Conservation (phyloP, 805 yeast species). For the Lipomyces orientalis region DNA sequence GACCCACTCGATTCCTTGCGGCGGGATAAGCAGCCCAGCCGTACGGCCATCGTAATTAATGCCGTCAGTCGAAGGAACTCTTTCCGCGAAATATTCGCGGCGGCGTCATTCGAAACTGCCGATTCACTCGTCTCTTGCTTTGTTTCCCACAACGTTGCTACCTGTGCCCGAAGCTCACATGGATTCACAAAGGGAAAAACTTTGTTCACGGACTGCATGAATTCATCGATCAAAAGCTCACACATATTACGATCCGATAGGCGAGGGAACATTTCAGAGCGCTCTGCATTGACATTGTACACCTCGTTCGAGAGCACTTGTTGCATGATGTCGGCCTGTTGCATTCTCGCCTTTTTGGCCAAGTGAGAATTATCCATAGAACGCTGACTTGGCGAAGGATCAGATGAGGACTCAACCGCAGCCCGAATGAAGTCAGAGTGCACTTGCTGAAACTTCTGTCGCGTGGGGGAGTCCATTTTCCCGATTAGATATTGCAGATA, state of each 20-base stretch:
- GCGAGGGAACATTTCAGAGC: conserved; percentile 23
- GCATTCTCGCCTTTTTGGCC: neutral
- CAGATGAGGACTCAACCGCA: conserved; percentile 5
- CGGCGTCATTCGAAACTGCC: neutral
- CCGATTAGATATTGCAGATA: conserved; percentile 7
- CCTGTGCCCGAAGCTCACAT: conserved; percentile 25
- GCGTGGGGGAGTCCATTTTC: neutral
- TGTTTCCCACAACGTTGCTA: conserved; percentile 27
- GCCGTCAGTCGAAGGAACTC: conserved; percentile 33
- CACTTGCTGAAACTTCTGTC: neutral
- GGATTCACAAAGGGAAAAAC: conserved; percentile 37
- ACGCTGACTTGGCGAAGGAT: too few species aligned
- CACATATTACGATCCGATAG: conserved; percentile 38
- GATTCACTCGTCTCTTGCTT: conserved; percentile 15
- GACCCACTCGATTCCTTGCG: conserved; percentile 36
- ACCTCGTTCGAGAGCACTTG: neutral
- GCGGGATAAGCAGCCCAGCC: conserved; percentile 35
- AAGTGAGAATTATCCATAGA: neutral
- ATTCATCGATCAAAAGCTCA: conserved; percentile 36
- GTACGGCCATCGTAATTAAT: conserved; percentile 31
- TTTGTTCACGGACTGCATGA: conserved; percentile 35
- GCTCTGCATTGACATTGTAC: conserved; percentile 15
- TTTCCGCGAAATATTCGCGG: conserved; percentile 1
- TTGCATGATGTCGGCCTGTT: neutral
- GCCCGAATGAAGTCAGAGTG: conserved; percentile 1